These are phyloP conservation scores for Cladobotryum mycophilum DNA, from an alignment of 2,329 filamentous ascomycete species.

Conservation along the genomic window DNA sequence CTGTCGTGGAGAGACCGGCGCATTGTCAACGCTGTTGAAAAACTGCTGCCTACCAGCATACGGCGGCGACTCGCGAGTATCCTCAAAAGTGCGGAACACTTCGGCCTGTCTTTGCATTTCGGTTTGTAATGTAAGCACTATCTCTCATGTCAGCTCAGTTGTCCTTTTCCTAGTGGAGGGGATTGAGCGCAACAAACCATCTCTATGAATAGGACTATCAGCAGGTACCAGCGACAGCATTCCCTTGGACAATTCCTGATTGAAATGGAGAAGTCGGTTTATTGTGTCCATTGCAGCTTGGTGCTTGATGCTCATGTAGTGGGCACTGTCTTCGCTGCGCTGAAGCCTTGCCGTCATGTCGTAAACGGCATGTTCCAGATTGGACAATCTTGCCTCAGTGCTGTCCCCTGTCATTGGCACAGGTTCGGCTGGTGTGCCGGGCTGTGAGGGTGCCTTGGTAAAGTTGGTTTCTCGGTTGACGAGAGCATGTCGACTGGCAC, in stretches of 20 bases:
- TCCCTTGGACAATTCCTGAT: slow-evolving; percentile 73
- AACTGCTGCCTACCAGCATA: slow-evolving; percentile 62
- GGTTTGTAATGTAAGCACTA: slow-evolving; percentile 50
- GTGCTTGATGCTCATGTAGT: slow-evolving; percentile 73
- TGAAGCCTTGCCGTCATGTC: slow-evolving; percentile 71
- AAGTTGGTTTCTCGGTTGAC: slow-evolving; percentile 87
- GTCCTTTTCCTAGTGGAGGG: neutral
- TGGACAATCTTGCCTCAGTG: slow-evolving; percentile 65
- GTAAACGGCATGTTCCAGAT: slow-evolving; percentile 75
- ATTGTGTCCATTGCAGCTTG: slow-evolving; percentile 78
- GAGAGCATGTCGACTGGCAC: slow-evolving; percentile 85
- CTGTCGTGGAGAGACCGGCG: slow-evolving; percentile 82
- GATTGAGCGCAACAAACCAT: slow-evolving; percentile 54
- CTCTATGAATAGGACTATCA: slow-evolving; percentile 72
- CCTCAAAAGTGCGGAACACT: slow-evolving; percentile 49
- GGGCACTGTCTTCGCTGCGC: slow-evolving; percentile 76
- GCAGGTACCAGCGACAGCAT: slow-evolving; percentile 67
- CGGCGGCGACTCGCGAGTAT: slow-evolving; percentile 60
- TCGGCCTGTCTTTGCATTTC: slow-evolving; percentile 59
- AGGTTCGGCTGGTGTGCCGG: slow-evolving; percentile 77
- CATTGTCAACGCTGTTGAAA: slow-evolving; percentile 62
- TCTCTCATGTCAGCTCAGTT: slow-evolving; percentile 1
- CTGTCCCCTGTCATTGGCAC: slow-evolving; percentile 66
- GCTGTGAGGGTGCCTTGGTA: slow-evolving; percentile 72
- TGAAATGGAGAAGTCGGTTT: slow-evolving; percentile 64